Evolutionary conservation across 1,284 basidiomycete species (phyloP), one percentile per base, ranked within the genome.

Genomic region (Trichosporon inkin): DNA sequence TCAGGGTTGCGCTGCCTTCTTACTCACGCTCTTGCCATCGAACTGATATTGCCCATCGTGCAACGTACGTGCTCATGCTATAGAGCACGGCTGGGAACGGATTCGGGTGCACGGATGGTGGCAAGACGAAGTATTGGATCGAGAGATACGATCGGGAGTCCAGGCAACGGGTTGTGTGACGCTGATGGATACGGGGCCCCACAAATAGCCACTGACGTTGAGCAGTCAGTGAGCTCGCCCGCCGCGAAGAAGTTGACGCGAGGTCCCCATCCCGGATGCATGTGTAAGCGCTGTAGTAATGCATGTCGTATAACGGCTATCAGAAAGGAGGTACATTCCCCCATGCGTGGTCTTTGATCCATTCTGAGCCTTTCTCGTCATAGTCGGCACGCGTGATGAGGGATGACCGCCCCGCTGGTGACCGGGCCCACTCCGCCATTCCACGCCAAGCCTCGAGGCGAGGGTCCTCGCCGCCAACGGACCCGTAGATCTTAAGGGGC

Each of bases 291-390:
- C 13, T 36, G 35, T 7, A 7, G 35, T 44, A 44, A 20, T 28
- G 2, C 28, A 16, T 5, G 24, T 16, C 28, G 24, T 24, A 49
- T 49, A 28, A 40, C 5, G 6, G 13, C 16, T 24, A 24, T 44
- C 58, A 71, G 14, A 49, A 49, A 36, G 71, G 72, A 47, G 68
- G 61, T 14, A 72, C 71, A 58, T 81, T 81, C 0, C 80, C 77
- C 77, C 79, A 80, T 3, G 66, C 68, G 69, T 83, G 81, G 62
- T 82, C 82, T 68, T 81, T 81, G 67, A 83, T 72, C 74, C 79
- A 83, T 58, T 98, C 94, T 2, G 86, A 85, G 0, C 96, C 96
- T 79, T 86, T 85, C 77, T 99, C 96, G 3, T 93, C 86, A 67
- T 97, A 99, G 71, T 96, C 90, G 4, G 83, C 84, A 68, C 82